A percentile compares a stretch with the other conserved stretches of the same genome.
Evolutionary conservation across 495 filamentous ascomycete species (phyloP).

Genomic region (Penicillium parvum): DNA sequence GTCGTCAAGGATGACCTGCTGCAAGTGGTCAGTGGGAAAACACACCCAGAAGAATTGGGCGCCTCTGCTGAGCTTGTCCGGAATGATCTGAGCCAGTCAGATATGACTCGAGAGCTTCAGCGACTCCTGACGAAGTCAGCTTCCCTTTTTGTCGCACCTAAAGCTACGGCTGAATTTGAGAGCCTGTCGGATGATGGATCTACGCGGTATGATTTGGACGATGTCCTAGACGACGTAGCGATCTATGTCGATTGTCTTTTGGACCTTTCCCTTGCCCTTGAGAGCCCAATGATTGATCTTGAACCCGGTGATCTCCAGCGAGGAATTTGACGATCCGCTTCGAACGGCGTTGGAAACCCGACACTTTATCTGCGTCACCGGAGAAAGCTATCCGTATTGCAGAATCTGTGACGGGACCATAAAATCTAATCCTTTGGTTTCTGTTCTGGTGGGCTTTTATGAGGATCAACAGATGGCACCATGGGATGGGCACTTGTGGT

Average conservation of each 20-base stretch:
- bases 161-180: background rate
- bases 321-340: too few species aligned
- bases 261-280: background rate
- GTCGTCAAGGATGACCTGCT: background rate
- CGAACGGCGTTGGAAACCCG: too few species aligned
- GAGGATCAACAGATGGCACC: too few species aligned
- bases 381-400: too few species aligned
- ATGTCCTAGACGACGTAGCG: background rate
- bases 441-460: too few species aligned
- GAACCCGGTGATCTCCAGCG: too few species aligned
- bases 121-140: background rate
- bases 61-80: background rate
- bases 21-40: background rate
- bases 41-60: background rate
- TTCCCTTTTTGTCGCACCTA: background rate
- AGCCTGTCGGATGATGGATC: background rate
- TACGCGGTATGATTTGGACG: background rate
- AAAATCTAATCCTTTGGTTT: too few species aligned
- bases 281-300: too few species aligned
- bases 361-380: too few species aligned
- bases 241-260: background rate
- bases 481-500: too few species aligned
- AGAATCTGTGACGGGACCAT: too few species aligned
- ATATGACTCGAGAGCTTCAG: background rate
- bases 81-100: background rate